Percentiles rank a stretch among this genome's conserved stretches.
Evolutionary conservation across 192 early-diverging fungal genomes (phyloP).

Genomic region (Ramicandelaber brevisporus): DNA sequence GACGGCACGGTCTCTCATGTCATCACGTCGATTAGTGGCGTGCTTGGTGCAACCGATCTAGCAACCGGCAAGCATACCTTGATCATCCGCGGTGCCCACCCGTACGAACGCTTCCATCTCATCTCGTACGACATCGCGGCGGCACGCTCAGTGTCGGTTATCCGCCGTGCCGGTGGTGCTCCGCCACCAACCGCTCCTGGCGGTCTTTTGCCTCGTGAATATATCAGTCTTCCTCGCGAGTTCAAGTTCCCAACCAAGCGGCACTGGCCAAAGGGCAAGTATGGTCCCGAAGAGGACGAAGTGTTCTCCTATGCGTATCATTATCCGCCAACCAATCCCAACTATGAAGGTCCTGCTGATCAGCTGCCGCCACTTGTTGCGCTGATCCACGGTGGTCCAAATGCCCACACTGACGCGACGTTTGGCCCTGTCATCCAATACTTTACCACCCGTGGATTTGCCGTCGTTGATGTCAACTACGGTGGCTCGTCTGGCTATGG

Average conservation of each 20-base stretch:
- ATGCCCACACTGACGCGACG: slow-evolving; percentile 9
- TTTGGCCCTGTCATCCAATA: slow-evolving; percentile 28
- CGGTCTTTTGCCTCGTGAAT: too few species aligned
- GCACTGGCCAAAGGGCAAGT: too few species aligned
- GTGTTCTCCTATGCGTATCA: slow-evolving; percentile 21
- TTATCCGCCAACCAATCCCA: slow-evolving; percentile 35
- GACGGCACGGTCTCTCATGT: too few species aligned
- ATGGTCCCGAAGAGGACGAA: background rate
- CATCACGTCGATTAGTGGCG: too few species aligned
- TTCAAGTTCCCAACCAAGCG: slow-evolving; percentile 31
- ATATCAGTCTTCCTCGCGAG: slow-evolving; percentile 31
- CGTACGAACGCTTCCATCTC: too few species aligned
- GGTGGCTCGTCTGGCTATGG: slow-evolving; percentile 55
- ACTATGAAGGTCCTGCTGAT: slow-evolving; percentile 17
- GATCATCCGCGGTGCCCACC: too few species aligned
- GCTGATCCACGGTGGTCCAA: slow-evolving; percentile 49
- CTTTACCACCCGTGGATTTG: slow-evolving; percentile 57
- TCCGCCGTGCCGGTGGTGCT: too few species aligned
- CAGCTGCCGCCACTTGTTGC: slow-evolving; percentile 40
- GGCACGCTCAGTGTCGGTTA: too few species aligned
- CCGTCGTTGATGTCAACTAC: slow-evolving; percentile 47
- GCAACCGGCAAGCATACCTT: too few species aligned
- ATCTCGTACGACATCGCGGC: too few species aligned
- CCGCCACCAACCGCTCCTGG: too few species aligned
- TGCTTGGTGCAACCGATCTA: too few species aligned